These are phyloP conservation scores for Zymoseptoria passerinii DNA, from an alignment of 2,329 filamentous ascomycete species.

Conservation along the genomic window DNA sequence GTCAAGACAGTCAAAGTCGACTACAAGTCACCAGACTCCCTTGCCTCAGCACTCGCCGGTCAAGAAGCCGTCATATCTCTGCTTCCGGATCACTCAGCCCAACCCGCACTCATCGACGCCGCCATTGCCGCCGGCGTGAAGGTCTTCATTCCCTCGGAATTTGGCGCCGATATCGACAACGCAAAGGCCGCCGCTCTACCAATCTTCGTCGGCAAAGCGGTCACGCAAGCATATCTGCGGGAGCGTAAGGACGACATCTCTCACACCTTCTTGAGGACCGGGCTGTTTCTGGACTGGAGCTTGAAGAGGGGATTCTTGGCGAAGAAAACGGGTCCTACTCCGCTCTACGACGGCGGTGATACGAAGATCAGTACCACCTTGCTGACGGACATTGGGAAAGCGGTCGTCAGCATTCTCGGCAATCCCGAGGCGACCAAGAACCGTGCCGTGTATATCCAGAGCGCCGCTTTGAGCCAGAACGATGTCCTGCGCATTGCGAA, in stretches of 20 bases:
- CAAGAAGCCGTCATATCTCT: slow-evolving; percentile 30
- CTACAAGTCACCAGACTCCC: slow-evolving; percentile 38
- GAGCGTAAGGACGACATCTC: slow-evolving; percentile 23
- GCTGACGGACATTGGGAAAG: slow-evolving; percentile 27
- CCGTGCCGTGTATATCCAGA: slow-evolving; percentile 32
- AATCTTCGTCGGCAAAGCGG: slow-evolving; percentile 31
- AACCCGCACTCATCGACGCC: slow-evolving; percentile 33
- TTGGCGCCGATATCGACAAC: slow-evolving; percentile 30
- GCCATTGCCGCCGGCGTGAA: slow-evolving; percentile 31
- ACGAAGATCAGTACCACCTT: slow-evolving; percentile 25
- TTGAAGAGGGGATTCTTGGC: slow-evolving; percentile 26
- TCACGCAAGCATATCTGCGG: slow-evolving; percentile 30
- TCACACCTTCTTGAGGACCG: slow-evolving; percentile 30
- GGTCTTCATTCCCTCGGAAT: slow-evolving; percentile 36
- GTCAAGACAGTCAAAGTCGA: slow-evolving; percentile 36
- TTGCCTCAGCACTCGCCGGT: slow-evolving; percentile 29
- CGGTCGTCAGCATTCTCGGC: slow-evolving; percentile 27
- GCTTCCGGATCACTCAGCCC: slow-evolving; percentile 7
- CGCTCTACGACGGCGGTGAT: slow-evolving; percentile 31
- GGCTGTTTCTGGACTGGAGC: slow-evolving; percentile 33
- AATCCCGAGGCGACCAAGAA: slow-evolving; percentile 30
- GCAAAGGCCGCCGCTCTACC: slow-evolving; percentile 26
- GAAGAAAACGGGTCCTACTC: slow-evolving; percentile 24
- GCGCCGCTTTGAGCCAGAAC: slow-evolving; percentile 30
- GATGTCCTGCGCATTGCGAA: slow-evolving; percentile 30